phyloP scores from a whole-genome alignment of 768 basidiomycete genomes.

The Boletus fagicola region DNA sequence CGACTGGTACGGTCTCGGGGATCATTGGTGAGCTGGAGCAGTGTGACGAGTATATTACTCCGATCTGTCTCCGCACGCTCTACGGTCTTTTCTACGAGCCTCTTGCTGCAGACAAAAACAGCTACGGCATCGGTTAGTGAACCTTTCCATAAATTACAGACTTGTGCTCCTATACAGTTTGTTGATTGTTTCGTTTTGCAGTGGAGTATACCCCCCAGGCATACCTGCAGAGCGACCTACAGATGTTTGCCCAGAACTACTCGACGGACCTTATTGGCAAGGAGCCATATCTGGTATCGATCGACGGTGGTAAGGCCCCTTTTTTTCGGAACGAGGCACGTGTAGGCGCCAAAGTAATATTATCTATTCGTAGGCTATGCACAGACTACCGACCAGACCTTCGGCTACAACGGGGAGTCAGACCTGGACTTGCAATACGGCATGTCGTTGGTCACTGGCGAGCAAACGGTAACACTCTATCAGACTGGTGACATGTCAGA shows the following conservation, averaged over 20 bases:
- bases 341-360: neutral
- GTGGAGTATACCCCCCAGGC: conserved; percentile 37
- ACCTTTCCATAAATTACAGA: neutral
- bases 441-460: conserved; percentile 33
- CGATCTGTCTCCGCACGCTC: conserved; percentile 28
- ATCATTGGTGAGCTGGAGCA: conserved; percentile 13
- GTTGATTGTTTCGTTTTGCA: conserved; percentile 5
- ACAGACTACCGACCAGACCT: conserved; percentile 22
- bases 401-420: conserved; percentile 30
- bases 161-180: neutral
- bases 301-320: conserved; percentile 34
- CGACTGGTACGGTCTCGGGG: neutral
- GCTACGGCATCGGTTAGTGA: conserved; percentile 34
- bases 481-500: conserved; percentile 32
- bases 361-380: conserved; percentile 17
- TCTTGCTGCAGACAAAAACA: conserved; percentile 27
- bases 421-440: conserved; percentile 33
- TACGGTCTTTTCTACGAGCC: conserved; percentile 30
- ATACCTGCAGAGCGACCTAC: conserved; percentile 30
- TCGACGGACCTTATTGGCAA: conserved; percentile 23
- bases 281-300: conserved; percentile 31
- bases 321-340: neutral
- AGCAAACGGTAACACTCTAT: conserved; percentile 32
- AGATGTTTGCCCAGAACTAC: conserved; percentile 32
- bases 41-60: conserved; percentile 33